Evolutionary conservation across 225 moss, liverwort and hornwort genomes (phyloP).

Genomic region (Bryum argenteum): DNA sequence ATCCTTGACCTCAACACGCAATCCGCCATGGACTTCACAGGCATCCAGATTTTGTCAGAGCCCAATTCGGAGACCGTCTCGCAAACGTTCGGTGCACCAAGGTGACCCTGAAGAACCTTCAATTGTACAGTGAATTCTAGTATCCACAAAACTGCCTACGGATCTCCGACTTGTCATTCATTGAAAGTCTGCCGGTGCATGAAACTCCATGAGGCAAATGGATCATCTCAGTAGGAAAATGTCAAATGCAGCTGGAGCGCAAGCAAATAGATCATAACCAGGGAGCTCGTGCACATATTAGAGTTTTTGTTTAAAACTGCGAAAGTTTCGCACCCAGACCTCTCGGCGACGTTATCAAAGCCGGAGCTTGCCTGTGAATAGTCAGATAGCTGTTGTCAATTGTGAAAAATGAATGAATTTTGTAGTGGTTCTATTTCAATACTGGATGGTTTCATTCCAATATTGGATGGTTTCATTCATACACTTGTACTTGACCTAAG

Average conservation of each 20-base stretch:
- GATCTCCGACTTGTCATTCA: not conserved
- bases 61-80: conserved; percentile 11
- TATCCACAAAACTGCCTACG: not conserved
- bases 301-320: not conserved
- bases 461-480: no score
- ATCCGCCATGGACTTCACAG: conserved; percentile 44
- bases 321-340: no score
- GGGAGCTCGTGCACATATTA: not conserved
- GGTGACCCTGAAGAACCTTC: conserved; percentile 18
- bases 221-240: not conserved
- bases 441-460: no score
- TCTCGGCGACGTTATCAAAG: no score
- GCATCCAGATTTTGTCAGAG: conserved; percentile 39
- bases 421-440: no score
- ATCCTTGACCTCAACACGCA: conserved; percentile 50
- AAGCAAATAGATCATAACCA: no score
- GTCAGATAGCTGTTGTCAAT: no score
- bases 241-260: no score
- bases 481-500: no score
- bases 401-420: not conserved
- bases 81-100: conserved; percentile 37
- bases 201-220: not conserved
- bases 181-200: not conserved
- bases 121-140: conserved; percentile 22
- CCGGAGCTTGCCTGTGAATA: no score